Percentiles rank a stretch among this genome's conserved stretches.
phyloP scores from a whole-genome alignment of 2,329 filamentous ascomycete genomes.

The Sporothrix pseudoabietina region DNA sequence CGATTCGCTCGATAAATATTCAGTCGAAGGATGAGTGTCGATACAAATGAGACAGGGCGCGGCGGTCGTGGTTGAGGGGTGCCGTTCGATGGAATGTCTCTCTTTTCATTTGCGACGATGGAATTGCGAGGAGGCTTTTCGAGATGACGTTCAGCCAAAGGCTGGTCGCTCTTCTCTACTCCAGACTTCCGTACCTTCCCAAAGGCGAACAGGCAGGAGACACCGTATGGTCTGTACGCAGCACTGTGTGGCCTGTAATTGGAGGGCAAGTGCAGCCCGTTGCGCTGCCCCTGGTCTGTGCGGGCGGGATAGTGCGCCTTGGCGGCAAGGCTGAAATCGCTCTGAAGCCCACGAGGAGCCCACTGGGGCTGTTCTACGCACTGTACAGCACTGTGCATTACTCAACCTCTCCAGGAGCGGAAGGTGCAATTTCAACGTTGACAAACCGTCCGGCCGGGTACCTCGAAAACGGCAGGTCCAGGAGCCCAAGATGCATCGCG shows the following conservation, averaged over 20 bases:
- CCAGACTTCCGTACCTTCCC: neutral
- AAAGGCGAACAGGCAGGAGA: neutral
- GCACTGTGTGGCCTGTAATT: constrained; percentile 6
- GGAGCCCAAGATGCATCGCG: neutral
- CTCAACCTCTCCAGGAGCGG: neutral
- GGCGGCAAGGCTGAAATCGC: constrained; percentile 22
- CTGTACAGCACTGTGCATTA: neutral
- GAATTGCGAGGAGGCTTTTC: neutral
- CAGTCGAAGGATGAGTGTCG: neutral
- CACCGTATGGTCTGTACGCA: constrained; percentile 2
- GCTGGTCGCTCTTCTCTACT: neutral
- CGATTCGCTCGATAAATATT: neutral
- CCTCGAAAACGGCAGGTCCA: too few species aligned
- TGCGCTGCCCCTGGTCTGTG: constrained; percentile 3
- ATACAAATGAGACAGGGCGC: neutral
- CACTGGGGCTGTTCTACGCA: neutral
- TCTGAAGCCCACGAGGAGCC: neutral
- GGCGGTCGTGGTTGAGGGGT: neutral
- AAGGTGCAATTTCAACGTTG: neutral
- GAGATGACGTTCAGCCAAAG: constrained; percentile 10
- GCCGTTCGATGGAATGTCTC: constrained; percentile 12
- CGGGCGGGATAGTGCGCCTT: constrained; percentile 8
- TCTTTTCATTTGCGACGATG: neutral
- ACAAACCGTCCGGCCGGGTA: too few species aligned
- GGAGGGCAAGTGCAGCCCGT: neutral